phyloP scores from a whole-genome alignment of 495 filamentous ascomycete species.

The Neurospora hispaniola region DNA sequence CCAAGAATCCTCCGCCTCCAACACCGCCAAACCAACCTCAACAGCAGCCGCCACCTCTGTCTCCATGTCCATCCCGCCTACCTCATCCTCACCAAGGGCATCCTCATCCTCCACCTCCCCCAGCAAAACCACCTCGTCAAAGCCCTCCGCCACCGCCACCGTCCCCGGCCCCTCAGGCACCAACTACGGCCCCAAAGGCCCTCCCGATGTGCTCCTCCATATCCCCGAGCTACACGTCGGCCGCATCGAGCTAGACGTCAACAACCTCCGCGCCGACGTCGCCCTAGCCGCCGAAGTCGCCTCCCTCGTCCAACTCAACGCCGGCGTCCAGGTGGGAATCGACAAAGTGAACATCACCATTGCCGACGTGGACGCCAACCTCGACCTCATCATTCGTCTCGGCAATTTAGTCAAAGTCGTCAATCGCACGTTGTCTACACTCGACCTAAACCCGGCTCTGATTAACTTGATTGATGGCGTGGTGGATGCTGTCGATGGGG shows the following conservation, averaged over 20 bases:
- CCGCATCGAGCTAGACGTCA: constrained; percentile 45
- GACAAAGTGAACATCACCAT: constrained; percentile 50
- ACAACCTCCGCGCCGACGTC: constrained; percentile 43
- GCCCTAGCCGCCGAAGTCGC: constrained; percentile 47
- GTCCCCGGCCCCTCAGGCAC: constrained; percentile 5
- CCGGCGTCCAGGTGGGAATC: constrained; percentile 40
- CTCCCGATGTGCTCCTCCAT: constrained; percentile 44
- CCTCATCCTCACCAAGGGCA: not conserved
- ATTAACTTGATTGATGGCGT: constrained; percentile 44
- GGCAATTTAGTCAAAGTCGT: constrained; percentile 48
- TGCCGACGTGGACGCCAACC: constrained; percentile 41
- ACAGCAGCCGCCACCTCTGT: not conserved
- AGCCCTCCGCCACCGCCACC: constrained; percentile 5
- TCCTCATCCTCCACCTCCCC: not conserved
- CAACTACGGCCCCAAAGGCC: constrained; percentile 12
- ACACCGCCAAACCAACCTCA: constrained; percentile 5
- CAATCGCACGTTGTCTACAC: constrained; percentile 42
- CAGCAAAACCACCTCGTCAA: not conserved
- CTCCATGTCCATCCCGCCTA: not conserved
- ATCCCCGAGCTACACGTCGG: constrained; percentile 44
- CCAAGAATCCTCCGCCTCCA: not conserved
- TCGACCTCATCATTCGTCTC: constrained; percentile 46
- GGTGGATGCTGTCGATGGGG: constrained; percentile 34
- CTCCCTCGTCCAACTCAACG: constrained; percentile 43
- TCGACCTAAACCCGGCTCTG: constrained; percentile 47